phyloP scores from a whole-genome alignment of 2,329 filamentous ascomycete genomes.

The Mycogone perniciosa region DNA sequence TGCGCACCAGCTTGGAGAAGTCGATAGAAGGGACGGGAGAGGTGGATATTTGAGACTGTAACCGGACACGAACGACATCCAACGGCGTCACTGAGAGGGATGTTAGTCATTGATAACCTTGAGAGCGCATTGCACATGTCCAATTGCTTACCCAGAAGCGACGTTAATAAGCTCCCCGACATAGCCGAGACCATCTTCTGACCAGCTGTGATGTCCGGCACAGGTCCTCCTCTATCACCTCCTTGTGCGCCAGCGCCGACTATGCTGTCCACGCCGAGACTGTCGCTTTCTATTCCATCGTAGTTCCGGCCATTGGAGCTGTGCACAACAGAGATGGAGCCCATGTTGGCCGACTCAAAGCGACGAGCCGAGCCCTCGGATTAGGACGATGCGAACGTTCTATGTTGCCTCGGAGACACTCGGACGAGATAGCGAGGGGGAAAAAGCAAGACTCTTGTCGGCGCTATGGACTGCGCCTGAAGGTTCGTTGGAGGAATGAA shows the following conservation, averaged over 20 bases:
- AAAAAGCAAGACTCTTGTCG: no score
- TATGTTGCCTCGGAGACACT: not conserved
- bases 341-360: constrained; percentile 11
- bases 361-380: constrained; percentile 5
- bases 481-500: no score
- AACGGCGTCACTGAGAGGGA: constrained; percentile 71
- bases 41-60: constrained; percentile 67
- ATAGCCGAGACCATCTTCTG: constrained; percentile 97
- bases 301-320: constrained; percentile 20
- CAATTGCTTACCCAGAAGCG: constrained; percentile 64
- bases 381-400: not conserved
- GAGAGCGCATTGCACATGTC: not conserved
- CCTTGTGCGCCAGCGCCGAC: constrained; percentile 17
- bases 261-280: constrained; percentile 25
- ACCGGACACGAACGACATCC: constrained; percentile 89
- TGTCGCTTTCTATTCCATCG: constrained; percentile 25
- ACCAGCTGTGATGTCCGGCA: constrained; percentile 64
- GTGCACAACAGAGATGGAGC: constrained; percentile 10
- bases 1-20: constrained; percentile 50
- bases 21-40: constrained; percentile 43
- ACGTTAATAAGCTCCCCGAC: constrained; percentile 83
- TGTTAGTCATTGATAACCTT: constrained; percentile 7
- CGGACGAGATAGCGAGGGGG: no score
- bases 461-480: no score
- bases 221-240: constrained; percentile 25